Evolutionary conservation across 169 alveolate genomes (phyloP).

Genomic region (Amoebophrya sp.): DNA sequence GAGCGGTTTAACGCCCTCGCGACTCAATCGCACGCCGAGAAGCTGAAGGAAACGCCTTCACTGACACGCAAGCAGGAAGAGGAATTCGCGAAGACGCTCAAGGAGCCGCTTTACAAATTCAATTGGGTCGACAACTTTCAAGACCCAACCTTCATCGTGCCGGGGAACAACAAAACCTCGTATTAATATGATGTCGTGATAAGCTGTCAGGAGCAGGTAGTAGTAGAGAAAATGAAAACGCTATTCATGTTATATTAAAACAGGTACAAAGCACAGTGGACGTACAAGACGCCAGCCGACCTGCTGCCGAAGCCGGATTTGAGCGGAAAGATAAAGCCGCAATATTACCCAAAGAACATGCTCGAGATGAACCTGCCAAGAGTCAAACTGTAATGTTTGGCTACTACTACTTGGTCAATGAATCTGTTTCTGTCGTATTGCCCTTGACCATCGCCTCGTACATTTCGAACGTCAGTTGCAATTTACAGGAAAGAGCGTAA

Average conservation of each 20-base stretch:
- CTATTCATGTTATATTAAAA: no score
- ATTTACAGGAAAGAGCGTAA: no score
- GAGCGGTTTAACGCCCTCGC: not conserved
- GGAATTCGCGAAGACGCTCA: not conserved
- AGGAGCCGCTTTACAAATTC: not conserved
- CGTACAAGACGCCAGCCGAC: not conserved
- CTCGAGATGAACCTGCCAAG: not conserved
- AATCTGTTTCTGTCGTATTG: no score
- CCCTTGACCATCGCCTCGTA: no score
- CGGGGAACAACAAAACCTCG: not conserved
- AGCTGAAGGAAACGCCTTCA: not conserved
- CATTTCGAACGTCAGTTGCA: no score
- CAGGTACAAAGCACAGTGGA: not conserved
- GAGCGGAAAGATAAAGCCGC: not conserved
- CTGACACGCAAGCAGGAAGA: not conserved
- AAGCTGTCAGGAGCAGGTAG: no score
- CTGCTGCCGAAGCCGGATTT: not conserved
- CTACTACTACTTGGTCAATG: not conserved
- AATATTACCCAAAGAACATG: not conserved
- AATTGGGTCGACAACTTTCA: not conserved
- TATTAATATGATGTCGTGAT: not conserved
- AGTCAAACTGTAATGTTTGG: not conserved
- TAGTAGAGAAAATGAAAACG: no score
- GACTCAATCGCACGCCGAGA: not conserved
- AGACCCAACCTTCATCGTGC: not conserved